Evolutionary conservation across 495 filamentous ascomycete species (phyloP).

Genomic region (Aspergillus ostianus): DNA sequence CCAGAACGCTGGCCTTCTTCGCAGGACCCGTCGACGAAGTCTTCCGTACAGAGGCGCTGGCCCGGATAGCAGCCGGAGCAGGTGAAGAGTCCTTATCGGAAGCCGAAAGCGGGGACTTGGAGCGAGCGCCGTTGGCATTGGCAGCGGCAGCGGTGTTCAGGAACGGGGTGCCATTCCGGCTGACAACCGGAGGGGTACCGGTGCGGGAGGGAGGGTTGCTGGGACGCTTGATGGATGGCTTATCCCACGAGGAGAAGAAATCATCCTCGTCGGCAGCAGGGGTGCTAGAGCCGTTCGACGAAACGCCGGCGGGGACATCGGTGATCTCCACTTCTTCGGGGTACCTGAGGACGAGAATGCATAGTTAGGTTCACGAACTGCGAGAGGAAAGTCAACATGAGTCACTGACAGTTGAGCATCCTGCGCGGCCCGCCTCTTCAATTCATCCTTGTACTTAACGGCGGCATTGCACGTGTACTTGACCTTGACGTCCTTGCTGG

Average conservation of each 20-base stretch:
- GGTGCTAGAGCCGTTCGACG: constrained; percentile 63
- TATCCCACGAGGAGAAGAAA: constrained; percentile 99
- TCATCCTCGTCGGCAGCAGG: constrained; percentile 80
- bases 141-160: constrained; percentile 65
- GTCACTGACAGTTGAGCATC: constrained; percentile 72
- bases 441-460: constrained; percentile 93
- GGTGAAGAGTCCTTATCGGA: constrained; percentile 51
- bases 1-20: constrained; percentile 80
- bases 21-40: constrained; percentile 55
- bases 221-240: constrained; percentile 93
- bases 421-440: constrained; percentile 74
- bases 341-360: constrained; percentile 51
- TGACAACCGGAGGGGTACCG: constrained; percentile 79
- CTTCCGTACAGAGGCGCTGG: constrained; percentile 76
- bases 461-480: constrained; percentile 93
- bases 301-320: constrained; percentile 61
- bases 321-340: constrained; percentile 84
- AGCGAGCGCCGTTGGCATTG: constrained; percentile 69
- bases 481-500: constrained; percentile 91
- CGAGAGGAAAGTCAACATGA: not conserved
- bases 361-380: not conserved
- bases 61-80: constrained; percentile 62
- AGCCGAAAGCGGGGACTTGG: constrained; percentile 76
- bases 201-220: constrained; percentile 92
- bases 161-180: constrained; percentile 85